Evolutionary conservation across 2,329 filamentous ascomycete genomes (phyloP).

Genomic region (Arthrobotrys musiformis): DNA sequence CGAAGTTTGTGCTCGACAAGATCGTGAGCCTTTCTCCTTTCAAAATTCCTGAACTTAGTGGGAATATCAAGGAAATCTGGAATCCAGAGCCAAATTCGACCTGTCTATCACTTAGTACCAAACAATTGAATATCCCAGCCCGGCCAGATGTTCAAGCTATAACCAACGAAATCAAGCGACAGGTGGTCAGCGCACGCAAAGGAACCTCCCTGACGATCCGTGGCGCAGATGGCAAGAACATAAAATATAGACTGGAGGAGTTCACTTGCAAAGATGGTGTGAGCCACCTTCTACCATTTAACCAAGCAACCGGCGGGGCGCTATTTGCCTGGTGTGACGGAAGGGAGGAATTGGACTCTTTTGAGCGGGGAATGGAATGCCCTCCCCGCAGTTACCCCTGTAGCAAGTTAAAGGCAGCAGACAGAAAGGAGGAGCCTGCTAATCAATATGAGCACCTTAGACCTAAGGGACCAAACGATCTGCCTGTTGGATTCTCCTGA

Average conservation of each 20-base stretch:
- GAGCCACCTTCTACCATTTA: background rate
- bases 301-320: background rate
- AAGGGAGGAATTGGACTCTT: background rate
- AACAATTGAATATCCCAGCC: background rate
- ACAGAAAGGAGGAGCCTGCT: background rate
- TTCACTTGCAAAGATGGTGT: background rate
- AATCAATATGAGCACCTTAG: background rate
- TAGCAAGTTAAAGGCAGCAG: background rate
- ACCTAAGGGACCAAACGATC: too few species aligned
- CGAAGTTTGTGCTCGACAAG: background rate
- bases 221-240: background rate
- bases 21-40: background rate
- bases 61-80: background rate
- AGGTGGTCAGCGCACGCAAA: background rate
- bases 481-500: too few species aligned
- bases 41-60: background rate
- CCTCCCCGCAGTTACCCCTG: background rate
- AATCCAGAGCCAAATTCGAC: background rate
- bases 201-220: background rate
- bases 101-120: background rate
- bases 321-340: constrained; percentile 2
- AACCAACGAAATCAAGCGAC: background rate
- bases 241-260: background rate
- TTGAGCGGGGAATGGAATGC: background rate
- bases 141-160: background rate